Conservation (phyloP, 169 alveolate species). For the Eimeria acervulina region DNA sequence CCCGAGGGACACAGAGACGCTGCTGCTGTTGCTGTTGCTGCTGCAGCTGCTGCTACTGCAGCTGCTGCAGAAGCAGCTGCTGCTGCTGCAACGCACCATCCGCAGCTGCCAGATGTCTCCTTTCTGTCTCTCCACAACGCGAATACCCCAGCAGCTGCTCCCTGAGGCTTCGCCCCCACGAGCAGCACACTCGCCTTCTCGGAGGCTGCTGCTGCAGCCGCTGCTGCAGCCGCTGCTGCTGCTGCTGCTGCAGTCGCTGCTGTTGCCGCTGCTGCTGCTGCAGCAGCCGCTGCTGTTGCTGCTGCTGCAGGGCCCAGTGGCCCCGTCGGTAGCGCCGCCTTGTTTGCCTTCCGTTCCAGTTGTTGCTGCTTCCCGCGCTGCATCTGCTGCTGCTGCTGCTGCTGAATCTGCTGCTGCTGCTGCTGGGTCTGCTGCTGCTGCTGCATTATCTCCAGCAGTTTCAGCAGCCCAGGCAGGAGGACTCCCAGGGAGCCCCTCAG, state of each 20-base stretch:
- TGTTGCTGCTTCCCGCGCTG: not conserved
- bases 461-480: not conserved
- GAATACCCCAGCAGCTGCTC: conserved; percentile 1
- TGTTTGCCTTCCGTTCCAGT: not conserved
- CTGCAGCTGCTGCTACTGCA: not conserved
- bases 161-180: not conserved
- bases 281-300: not conserved
- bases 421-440: too few relatives aligned
- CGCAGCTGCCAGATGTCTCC: conserved; percentile 61
- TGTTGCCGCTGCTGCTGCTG: conserved; percentile 1
- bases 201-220: not conserved
- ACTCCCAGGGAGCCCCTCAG: conserved; percentile 12
- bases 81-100: not conserved
- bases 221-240: conserved; percentile 24
- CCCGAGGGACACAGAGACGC: not conserved
- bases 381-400: too few relatives aligned
- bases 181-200: too few relatives aligned
- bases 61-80: not conserved
- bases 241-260: not conserved
- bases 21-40: not conserved
- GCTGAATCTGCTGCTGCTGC: too few relatives aligned
- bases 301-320: not conserved
- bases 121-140: not conserved
- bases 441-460: not conserved
- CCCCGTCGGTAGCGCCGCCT: not conserved